Percentiles rank a stretch among this genome's conserved stretches.
These are phyloP conservation scores for Solanum chacoense DNA, from an alignment of 305 asterid genomes.

Conservation along the genomic window DNA sequence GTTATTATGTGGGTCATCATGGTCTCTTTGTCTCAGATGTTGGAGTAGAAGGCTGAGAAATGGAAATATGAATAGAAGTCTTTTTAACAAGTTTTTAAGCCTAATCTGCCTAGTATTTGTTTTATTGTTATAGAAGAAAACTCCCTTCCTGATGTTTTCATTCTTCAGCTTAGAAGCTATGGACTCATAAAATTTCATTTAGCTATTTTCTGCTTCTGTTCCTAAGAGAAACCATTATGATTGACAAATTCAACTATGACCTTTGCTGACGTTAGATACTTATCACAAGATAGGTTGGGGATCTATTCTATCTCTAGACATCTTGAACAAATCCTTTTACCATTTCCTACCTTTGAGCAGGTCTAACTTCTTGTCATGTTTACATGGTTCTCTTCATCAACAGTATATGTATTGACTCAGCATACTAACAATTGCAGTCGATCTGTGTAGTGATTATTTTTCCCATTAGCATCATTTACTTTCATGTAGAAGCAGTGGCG, in stretches of 20 bases:
- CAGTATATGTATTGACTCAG: neutral
- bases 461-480: neutral
- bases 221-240: neutral
- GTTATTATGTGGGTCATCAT: neutral
- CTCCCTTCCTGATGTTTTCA: neutral
- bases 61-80: neutral
- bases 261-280: neutral
- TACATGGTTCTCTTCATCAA: neutral
- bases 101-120: neutral
- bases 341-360: neutral
- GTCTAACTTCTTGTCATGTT: neutral
- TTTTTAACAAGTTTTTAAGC: neutral
- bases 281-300: neutral
- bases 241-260: neutral
- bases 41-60: neutral
- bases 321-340: neutral
- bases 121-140: neutral
- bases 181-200: neutral
- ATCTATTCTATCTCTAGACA: neutral
- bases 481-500: neutral
- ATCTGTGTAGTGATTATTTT: neutral
- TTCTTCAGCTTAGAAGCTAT: neutral
- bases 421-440: neutral
- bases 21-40: neutral
- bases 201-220: neutral